Evolutionary conservation across 225 moss, liverwort and hornwort species (phyloP).

Genomic region (Physcomitrium patens): DNA sequence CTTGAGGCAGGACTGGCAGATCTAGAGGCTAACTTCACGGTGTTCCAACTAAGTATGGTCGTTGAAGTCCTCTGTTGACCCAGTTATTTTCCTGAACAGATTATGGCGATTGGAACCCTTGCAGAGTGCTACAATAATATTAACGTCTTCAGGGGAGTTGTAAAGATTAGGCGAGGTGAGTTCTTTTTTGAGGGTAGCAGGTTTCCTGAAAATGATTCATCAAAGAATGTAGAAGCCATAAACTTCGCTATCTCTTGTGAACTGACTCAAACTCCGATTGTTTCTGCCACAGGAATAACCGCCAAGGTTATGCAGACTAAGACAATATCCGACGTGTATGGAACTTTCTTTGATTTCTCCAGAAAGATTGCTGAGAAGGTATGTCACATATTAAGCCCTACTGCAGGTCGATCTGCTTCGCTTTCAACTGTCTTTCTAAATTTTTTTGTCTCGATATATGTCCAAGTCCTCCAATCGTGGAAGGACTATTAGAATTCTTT

Average conservation of each 20-base stretch:
- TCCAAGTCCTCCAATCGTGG: too few species aligned
- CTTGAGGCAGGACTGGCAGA: neutral
- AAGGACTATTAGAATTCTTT: too few species aligned
- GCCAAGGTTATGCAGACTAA: slow-evolving; percentile 63
- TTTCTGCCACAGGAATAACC: slow-evolving; percentile 49
- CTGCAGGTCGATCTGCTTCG: neutral
- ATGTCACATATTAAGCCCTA: neutral
- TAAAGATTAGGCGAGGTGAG: slow-evolving; percentile 74
- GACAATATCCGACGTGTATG: slow-evolving; percentile 56
- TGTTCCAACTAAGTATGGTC: neutral
- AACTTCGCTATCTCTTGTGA: neutral
- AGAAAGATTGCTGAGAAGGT: slow-evolving; percentile 54
- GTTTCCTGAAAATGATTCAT: neutral
- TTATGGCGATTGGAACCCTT: slow-evolving; percentile 82
- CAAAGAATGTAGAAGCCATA: neutral
- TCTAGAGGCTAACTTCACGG: neutral
- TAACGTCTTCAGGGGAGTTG: slow-evolving; percentile 71
- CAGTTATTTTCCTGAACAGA: slow-evolving; percentile 35
- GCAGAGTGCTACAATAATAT: slow-evolving; percentile 75
- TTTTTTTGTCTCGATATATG: neutral
- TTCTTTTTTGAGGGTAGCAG: neutral
- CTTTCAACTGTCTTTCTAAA: neutral
- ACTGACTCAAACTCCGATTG: neutral
- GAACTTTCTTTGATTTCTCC: slow-evolving; percentile 65
- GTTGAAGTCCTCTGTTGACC: neutral